Conservation (phyloP, 148 eudicot genomes). For the Rhododendron griersonianum region DNA sequence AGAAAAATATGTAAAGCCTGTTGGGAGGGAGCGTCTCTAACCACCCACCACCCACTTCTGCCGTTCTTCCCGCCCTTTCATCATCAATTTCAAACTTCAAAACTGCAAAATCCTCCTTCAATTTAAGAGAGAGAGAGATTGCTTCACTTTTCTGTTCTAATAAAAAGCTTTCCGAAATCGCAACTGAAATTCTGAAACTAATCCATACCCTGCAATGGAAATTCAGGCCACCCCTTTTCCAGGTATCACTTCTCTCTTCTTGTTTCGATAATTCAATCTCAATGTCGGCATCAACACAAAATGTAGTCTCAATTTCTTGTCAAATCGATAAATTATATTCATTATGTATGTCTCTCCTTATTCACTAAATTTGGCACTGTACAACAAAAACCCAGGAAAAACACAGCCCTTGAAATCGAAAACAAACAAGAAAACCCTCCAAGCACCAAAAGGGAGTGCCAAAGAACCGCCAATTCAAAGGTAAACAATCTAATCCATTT, state of each 20-base stretch:
- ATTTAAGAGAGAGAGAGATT: not conserved
- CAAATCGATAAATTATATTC: too few species aligned
- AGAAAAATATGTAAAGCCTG: not conserved
- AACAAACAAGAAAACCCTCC: constrained; percentile 10
- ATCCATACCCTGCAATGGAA: not conserved
- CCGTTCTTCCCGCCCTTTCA: not conserved
- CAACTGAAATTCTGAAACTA: not conserved
- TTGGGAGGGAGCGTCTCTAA: constrained; percentile 1
- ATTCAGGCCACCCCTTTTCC: constrained; percentile 2
- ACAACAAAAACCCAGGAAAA: constrained; percentile 14
- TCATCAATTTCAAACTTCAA: constrained; percentile 1
- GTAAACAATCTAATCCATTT: not conserved
- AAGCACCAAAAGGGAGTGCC: constrained; percentile 12
- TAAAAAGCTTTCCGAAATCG: not conserved
- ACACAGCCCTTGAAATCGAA: constrained; percentile 15
- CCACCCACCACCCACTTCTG: not conserved
- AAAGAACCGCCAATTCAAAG: constrained; percentile 16
- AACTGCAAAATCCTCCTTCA: not conserved
- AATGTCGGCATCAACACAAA: not conserved
- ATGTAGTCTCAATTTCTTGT: not conserved
- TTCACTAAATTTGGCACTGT: too few species aligned
- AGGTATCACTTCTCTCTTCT: not conserved
- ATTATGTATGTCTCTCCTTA: too few species aligned
- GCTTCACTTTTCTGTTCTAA: not conserved
- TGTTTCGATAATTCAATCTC: not conserved